Evolutionary conservation across 1,284 basidiomycete genomes (phyloP).

Genomic region (Afroboletus lepidellus): DNA sequence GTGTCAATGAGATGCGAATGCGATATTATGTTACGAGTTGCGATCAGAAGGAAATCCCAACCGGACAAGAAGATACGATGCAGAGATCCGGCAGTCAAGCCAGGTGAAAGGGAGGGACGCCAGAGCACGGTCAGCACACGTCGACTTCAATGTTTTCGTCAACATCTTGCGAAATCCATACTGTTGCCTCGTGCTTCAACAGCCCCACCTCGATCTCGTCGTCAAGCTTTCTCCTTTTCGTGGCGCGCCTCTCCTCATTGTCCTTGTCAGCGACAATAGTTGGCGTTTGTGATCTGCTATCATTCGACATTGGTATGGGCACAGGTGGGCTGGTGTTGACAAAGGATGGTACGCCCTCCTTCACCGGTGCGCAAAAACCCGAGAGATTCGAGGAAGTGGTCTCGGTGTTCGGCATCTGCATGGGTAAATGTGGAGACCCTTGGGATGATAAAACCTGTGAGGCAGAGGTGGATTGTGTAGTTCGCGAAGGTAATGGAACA

Average conservation of each 20-base stretch:
- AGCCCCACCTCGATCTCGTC: slow-evolving; percentile 1
- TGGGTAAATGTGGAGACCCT: background rate
- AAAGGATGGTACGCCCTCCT: slow-evolving; percentile 19
- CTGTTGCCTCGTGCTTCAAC: background rate
- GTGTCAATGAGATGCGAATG: slow-evolving; percentile 22
- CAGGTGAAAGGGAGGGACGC: background rate
- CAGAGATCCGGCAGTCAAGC: background rate
- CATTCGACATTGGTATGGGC: slow-evolving; percentile 28
- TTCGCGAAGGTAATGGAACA: slow-evolving; percentile 35
- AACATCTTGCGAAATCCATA: slow-evolving; percentile 9
- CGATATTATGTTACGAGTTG: slow-evolving; percentile 12
- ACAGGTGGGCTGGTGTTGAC: slow-evolving; percentile 21
- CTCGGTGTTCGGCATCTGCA: background rate
- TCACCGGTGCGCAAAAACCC: slow-evolving; percentile 17
- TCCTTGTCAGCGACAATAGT: slow-evolving; percentile 59
- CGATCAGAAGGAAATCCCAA: slow-evolving; percentile 1
- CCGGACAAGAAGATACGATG: slow-evolving; percentile 4
- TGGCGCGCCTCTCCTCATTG: slow-evolving; percentile 49
- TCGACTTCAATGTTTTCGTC: slow-evolving; percentile 34
- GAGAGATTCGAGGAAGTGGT: background rate
- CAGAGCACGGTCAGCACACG: slow-evolving; percentile 19
- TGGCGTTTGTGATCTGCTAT: slow-evolving; percentile 39
- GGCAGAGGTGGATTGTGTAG: slow-evolving; percentile 14
- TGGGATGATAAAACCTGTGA: slow-evolving; percentile 1
- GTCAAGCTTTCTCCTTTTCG: slow-evolving; percentile 49